Base-by-base conservation (phyloP, 805 yeast species). In the Tetrapisispora taiwanensis region DNA sequence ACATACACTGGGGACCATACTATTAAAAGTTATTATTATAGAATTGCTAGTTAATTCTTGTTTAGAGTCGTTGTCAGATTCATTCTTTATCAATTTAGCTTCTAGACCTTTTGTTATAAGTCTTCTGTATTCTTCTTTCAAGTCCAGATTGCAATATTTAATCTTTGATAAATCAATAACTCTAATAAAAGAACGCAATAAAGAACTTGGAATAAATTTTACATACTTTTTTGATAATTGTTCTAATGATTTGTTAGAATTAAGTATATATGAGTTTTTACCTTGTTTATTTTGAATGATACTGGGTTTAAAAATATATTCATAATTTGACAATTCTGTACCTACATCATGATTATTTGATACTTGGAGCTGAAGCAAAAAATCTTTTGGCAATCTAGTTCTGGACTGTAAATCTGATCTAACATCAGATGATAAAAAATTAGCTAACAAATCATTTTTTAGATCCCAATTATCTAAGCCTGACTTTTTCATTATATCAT, bases 381-480 rank as follows among this genome's bases (percentile, higher is more conserved):
- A 45, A 9, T 66, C 67, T 24, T 65, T 55, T 0, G 79, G 79
- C 5, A 68, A 48, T 10, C 61, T 60, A 0, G 62, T 45, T 32
- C 70, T 56, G 0, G 71, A 54, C 0, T 57, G 33, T 12, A 63
- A 52, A 14, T 73, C 74, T 51, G 59, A 58, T 47, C 80, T 59
- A 14, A 68, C 57, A 1, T 76, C 74, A 0, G 77, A 65, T 0
- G 69, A 57, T 8, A 76, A 50, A 1, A 66, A 15, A 6, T 55
- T 48, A 0, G 74, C 75, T 52, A 65, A 70, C 2, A 67, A 46
- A 41, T 74, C 73, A 1, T 50, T 30, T 1, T 57, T 42, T 4
- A 71, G 43, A 7, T 46, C 27, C n/a, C 47, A 42, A 27, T 45
- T 31, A 5, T 18, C 32, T 10, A 53, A 12, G 2, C 49, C 48